Percentiles rank a stretch among this genome's conserved stretches.
Conservation (phyloP, 805 yeast genomes). For the Cephaloascus albidus region DNA sequence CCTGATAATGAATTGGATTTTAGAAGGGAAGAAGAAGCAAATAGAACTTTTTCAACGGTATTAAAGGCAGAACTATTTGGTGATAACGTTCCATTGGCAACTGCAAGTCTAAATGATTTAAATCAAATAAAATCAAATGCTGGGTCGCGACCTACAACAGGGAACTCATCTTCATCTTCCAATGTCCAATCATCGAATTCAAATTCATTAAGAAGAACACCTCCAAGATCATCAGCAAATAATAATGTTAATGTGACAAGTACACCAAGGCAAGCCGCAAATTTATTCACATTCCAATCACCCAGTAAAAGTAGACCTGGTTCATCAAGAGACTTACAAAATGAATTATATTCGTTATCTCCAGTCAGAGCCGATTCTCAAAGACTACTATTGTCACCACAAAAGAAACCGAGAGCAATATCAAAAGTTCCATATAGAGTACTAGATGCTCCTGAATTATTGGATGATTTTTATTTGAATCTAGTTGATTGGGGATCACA, state of each 20-base stretch:
- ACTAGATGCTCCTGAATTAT: conserved; percentile 90
- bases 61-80: conserved; percentile 89
- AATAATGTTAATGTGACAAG: conserved; percentile 9
- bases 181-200: background rate
- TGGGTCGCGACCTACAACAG: conserved; percentile 11
- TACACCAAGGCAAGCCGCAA: conserved; percentile 39
- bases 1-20: conserved; percentile 55
- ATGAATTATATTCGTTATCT: conserved; percentile 69
- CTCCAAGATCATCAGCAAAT: conserved; percentile 10
- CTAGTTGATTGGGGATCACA: conserved; percentile 93
- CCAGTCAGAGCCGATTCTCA: conserved; percentile 90
- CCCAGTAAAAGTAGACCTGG: conserved; percentile 57
- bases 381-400: conserved; percentile 68
- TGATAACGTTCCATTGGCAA: conserved; percentile 57
- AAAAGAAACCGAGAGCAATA: conserved; percentile 67
- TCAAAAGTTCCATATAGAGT: conserved; percentile 87
- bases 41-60: conserved; percentile 77
- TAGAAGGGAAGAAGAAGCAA: conserved; percentile 73
- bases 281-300: conserved; percentile 67
- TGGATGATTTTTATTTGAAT: conserved; percentile 89
- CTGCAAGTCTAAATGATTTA: conserved; percentile 21
- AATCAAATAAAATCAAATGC: conserved; percentile 2
- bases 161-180: conserved; percentile 2
- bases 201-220: conserved; percentile 7
- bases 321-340: conserved; percentile 54